phyloP scores from a whole-genome alignment of 2,329 filamentous ascomycete genomes.

The Aaosphaeria pasadenensis region DNA sequence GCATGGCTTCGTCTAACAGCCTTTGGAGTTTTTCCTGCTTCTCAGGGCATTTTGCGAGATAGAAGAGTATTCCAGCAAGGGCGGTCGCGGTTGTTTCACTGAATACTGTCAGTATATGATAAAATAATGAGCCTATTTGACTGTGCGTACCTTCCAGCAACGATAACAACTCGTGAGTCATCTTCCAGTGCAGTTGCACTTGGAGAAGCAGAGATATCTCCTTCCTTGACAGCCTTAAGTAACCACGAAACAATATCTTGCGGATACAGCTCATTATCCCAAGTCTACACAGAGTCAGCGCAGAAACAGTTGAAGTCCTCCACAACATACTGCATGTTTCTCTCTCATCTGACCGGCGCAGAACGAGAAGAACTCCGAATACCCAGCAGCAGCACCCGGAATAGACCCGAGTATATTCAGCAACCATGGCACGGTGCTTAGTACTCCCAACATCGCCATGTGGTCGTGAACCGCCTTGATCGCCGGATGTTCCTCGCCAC shows the following conservation, averaged over 20 bases:
- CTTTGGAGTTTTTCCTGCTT: conserved; percentile 28
- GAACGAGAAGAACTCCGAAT: conserved; percentile 27
- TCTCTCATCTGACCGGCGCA: conserved; percentile 27
- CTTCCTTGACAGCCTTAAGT: conserved; percentile 37
- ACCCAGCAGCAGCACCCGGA: conserved; percentile 25
- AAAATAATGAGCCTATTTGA: neutral
- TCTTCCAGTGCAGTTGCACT: conserved; percentile 26
- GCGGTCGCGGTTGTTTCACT: conserved; percentile 38
- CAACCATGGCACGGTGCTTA: conserved; percentile 35
- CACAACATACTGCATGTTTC: conserved; percentile 26
- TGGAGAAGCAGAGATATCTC: conserved; percentile 33
- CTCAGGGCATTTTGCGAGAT: conserved; percentile 28
- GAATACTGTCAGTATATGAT: neutral
- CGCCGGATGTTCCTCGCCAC: conserved; percentile 23
- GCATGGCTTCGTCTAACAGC: conserved; percentile 27
- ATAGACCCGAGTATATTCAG: conserved; percentile 27
- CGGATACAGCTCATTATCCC: conserved; percentile 21
- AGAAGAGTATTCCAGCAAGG: conserved; percentile 28
- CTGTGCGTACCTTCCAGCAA: conserved; percentile 26
- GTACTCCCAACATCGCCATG: conserved; percentile 31
- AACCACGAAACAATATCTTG: conserved; percentile 42
- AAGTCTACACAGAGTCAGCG: conserved; percentile 11
- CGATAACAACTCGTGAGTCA: conserved; percentile 32
- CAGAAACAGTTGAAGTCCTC: neutral
- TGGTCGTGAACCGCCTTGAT: conserved; percentile 36